phyloP scores from a whole-genome alignment of 495 filamentous ascomycete species.

The Penicillium ochrochloron region DNA sequence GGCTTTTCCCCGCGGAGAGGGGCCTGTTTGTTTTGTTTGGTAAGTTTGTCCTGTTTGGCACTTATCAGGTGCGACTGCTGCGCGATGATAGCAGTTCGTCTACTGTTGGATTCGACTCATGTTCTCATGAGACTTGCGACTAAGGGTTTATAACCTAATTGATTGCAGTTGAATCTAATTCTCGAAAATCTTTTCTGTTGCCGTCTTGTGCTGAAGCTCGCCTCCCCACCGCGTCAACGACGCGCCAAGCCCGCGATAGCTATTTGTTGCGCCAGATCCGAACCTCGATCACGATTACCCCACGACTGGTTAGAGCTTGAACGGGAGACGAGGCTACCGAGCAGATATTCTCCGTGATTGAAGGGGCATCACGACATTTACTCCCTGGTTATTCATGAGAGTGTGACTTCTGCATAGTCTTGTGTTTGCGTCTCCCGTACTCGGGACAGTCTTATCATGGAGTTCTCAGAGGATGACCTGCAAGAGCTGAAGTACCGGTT shows the following conservation, averaged over 20 bases:
- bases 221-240: slow-evolving; percentile 14
- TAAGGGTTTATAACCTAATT: neutral
- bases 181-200: neutral
- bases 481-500: slow-evolving; percentile 64
- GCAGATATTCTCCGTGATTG: neutral
- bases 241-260: slow-evolving; percentile 18
- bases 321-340: neutral
- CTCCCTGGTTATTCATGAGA: neutral
- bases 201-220: neutral
- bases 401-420: neutral
- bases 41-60: slow-evolving; percentile 37
- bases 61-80: slow-evolving; percentile 18
- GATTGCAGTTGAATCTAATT: neutral
- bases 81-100: neutral
- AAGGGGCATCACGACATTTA: neutral
- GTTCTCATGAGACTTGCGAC: neutral
- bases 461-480: slow-evolving; percentile 46
- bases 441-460: slow-evolving; percentile 35
- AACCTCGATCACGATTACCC: neutral
- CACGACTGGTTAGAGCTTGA: neutral
- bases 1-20: slow-evolving; percentile 25
- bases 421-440: neutral
- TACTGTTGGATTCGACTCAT: neutral
- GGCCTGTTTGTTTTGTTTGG: slow-evolving; percentile 20
- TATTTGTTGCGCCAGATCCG: slow-evolving; percentile 7